Percentiles rank a stretch among this genome's conserved stretches.
Conservation (phyloP, 805 yeast species). For the Candida berthetii region DNA sequence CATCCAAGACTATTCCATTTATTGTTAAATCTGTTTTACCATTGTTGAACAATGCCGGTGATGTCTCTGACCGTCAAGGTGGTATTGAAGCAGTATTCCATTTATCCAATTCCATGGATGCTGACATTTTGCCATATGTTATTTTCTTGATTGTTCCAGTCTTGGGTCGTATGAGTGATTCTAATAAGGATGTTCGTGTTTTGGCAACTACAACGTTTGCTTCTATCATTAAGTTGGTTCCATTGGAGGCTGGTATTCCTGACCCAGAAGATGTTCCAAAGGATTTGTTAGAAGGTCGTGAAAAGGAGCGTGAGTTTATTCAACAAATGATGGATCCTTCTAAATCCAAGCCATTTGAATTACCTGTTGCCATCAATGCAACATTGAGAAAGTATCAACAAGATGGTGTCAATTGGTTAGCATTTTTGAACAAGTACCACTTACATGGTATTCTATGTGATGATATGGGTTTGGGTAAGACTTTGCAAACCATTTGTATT, state of each 20-base stretch:
- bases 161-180: constrained; percentile 95
- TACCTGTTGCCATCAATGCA: constrained; percentile 91
- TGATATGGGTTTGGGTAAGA: constrained; percentile 99
- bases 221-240: constrained; percentile 88
- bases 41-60: constrained; percentile 69
- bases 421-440: constrained; percentile 90
- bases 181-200: constrained; percentile 80
- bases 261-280: constrained; percentile 90
- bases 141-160: constrained; percentile 95
- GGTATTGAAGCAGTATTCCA: constrained; percentile 90
- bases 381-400: constrained; percentile 93
- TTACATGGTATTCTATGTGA: constrained; percentile 97
- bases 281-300: constrained; percentile 81
- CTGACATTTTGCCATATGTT: constrained; percentile 86
- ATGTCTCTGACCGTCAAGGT: constrained; percentile 77
- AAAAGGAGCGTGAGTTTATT: constrained; percentile 88
- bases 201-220: constrained; percentile 97
- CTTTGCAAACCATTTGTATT: constrained; percentile 94
- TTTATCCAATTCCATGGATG: constrained; percentile 77
- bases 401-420: constrained; percentile 98
- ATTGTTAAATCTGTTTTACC: constrained; percentile 78
- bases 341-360: constrained; percentile 77
- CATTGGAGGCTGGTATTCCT: constrained; percentile 94
- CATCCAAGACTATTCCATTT: constrained; percentile 68
- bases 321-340: constrained; percentile 98